Evolutionary conservation across 495 filamentous ascomycete species (phyloP), one percentile per base, ranked within the genome.

Genomic region (Podospora comata): DNA sequence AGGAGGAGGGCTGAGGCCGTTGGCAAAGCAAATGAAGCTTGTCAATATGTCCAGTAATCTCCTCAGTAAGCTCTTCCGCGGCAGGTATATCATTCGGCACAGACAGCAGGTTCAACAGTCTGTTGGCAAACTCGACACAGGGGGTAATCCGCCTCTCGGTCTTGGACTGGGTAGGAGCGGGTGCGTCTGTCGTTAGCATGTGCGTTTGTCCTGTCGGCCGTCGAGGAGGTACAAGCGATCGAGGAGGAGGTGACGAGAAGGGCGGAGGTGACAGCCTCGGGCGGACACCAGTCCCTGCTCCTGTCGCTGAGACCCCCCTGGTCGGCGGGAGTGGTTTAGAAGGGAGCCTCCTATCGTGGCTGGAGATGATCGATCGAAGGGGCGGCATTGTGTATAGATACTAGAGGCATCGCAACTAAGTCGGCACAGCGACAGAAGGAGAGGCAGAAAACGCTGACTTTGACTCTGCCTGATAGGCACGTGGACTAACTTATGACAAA

Each of bases 11-110:
- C 44, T 68, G 66, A 3, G 32, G 64, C 63, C 73, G 56, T 62
- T 68, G 57, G 66, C 71, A 68, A 20, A 1, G 34, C 18, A 63
- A 55, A n/a, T 77, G 74, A 20, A 82, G 72, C n/a, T 54, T 69
- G 1, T 69, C 60, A 34, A 79, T 71, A 11, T 79, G 72, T 18
- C 69, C 75, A 65, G 80, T 75, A 16, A 84, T 74, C 53, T 85
- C 77, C 4, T 79, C 65, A 59, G 79, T 18, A 1, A 82, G 73
- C 15, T 59, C 20, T 16, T 76, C 75, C 13, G 68, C 66, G 34
- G 60, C 64, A 48, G 67, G 67, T 44, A 58, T 7, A 69, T 74
- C 64, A 57, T 70, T 13, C 64, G 70, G 64, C 57, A 48, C 61
- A 70, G 68, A 74, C 66, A 76, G 76, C 62, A 65, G 32, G 6